Evolutionary conservation across 495 filamentous ascomycete species (phyloP).

Genomic region (Penicillium riverlandense): DNA sequence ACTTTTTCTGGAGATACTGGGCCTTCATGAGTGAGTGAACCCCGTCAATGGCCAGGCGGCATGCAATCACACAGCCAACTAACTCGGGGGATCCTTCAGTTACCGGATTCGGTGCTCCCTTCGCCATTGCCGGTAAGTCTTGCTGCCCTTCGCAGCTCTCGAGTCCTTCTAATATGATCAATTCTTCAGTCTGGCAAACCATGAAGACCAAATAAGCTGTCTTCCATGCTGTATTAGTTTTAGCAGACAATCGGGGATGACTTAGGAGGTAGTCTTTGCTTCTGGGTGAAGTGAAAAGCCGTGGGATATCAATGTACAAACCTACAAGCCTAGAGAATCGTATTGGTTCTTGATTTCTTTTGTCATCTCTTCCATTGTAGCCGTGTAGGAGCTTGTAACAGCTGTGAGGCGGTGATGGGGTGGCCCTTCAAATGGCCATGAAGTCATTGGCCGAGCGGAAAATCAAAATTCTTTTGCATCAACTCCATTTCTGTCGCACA

Average conservation of each 20-base stretch:
- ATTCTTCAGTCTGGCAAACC: slow-evolving; percentile 71
- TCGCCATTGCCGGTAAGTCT: slow-evolving; percentile 72
- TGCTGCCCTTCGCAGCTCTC: background rate
- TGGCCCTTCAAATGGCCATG: slow-evolving; percentile 37
- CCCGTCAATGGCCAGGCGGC: slow-evolving; percentile 4
- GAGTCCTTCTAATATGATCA: background rate
- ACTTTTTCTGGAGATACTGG: slow-evolving; percentile 80
- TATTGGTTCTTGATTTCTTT: slow-evolving; percentile 17
- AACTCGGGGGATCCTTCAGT: slow-evolving; percentile 32
- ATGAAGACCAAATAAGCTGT: slow-evolving; percentile 54
- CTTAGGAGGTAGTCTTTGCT: slow-evolving; percentile 12
- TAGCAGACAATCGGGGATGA: slow-evolving; percentile 12
- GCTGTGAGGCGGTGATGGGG: no score
- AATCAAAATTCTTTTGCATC: slow-evolving; percentile 37
- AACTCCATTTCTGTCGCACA: no score
- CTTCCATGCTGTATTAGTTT: slow-evolving; percentile 13
- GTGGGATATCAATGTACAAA: slow-evolving; percentile 17
- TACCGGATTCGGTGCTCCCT: slow-evolving; percentile 71
- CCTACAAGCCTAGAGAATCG: slow-evolving; percentile 41
- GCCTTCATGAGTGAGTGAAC: slow-evolving; percentile 57
- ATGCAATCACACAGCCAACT: slow-evolving; percentile 22
- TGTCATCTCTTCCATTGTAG: slow-evolving; percentile 11
- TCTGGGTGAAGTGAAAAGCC: slow-evolving; percentile 17
- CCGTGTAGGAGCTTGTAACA: slow-evolving; percentile 10
- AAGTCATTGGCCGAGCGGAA: slow-evolving; percentile 45